Evolutionary conservation across 192 early-diverging fungal species (phyloP).

Genomic region (Geosiphon pyriformis): DNA sequence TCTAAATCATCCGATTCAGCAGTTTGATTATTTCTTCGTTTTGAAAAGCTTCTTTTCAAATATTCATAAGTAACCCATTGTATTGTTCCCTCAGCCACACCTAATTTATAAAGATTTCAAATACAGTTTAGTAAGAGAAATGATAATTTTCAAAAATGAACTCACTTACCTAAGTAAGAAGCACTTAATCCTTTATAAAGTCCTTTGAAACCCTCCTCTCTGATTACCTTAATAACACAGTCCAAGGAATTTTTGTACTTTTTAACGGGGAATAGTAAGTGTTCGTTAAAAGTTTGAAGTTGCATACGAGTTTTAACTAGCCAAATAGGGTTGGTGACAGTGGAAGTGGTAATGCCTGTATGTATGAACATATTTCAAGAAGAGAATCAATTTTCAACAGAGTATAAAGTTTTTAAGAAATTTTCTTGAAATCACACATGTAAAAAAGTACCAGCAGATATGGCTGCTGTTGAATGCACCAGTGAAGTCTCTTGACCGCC

Average conservation of each 20-base stretch:
- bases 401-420: not conserved
- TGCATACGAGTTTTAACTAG: slow-evolving; percentile 96
- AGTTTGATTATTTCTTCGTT: slow-evolving; percentile 17
- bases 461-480: slow-evolving; percentile 79
- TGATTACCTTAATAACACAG: slow-evolving; percentile 61
- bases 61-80: slow-evolving; percentile 97
- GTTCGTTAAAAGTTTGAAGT: slow-evolving; percentile 49
- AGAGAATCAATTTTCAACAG: not conserved
- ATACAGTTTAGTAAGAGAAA: not conserved
- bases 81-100: slow-evolving; percentile 82
- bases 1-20: slow-evolving; percentile 2
- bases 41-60: slow-evolving; percentile 54
- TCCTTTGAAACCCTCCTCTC: slow-evolving; percentile 75
- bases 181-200: slow-evolving; percentile 91
- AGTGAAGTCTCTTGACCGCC: slow-evolving; percentile 67
- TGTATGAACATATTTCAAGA: no score
- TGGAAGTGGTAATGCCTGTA: slow-evolving; percentile 63
- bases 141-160: slow-evolving; percentile 1
- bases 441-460: slow-evolving; percentile 51
- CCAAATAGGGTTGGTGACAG: slow-evolving; percentile 95
- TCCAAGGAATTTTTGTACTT: slow-evolving; percentile 76
- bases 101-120: slow-evolving; percentile 30
- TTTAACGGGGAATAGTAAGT: slow-evolving; percentile 3
- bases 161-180: slow-evolving; percentile 62
- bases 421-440: not conserved